Evolutionary conservation across 2,329 filamentous ascomycete genomes (phyloP).

Genomic region (Pleoardoris graminearum): DNA sequence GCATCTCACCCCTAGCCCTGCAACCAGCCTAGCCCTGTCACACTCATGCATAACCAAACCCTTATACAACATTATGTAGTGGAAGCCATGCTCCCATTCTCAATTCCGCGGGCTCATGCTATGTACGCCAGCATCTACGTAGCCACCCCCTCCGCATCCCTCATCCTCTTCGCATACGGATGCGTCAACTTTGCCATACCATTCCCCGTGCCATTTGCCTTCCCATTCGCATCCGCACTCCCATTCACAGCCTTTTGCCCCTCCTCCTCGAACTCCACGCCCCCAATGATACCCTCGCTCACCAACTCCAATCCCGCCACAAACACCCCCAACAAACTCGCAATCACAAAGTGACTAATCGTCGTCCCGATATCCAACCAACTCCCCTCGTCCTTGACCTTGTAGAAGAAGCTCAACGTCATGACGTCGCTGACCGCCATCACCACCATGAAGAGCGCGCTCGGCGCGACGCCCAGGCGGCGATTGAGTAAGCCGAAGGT

Average conservation of each 20-base stretch:
- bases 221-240: background rate
- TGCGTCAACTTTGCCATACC: background rate
- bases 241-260: constrained; percentile 4
- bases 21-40: no score
- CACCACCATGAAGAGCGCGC: constrained; percentile 85
- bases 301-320: constrained; percentile 85
- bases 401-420: constrained; percentile 96
- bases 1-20: no score
- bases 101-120: background rate
- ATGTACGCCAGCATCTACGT: background rate
- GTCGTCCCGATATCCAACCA: constrained; percentile 98
- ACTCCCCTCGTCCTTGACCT: constrained; percentile 92
- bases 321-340: constrained; percentile 85
- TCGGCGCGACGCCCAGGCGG: constrained; percentile 79
- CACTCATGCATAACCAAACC: no score
- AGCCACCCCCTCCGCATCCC: background rate
- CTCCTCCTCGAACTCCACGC: constrained; percentile 66
- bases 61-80: no score
- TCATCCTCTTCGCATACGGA: background rate
- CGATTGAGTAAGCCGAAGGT: constrained; percentile 93
- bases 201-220: no score
- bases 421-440: constrained; percentile 88
- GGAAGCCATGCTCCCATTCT: background rate
- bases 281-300: constrained; percentile 79
- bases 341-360: constrained; percentile 94